Base-by-base conservation (phyloP, 2,329 filamentous ascomycete genomes). In the Sodiomyces alkalinus region DNA sequence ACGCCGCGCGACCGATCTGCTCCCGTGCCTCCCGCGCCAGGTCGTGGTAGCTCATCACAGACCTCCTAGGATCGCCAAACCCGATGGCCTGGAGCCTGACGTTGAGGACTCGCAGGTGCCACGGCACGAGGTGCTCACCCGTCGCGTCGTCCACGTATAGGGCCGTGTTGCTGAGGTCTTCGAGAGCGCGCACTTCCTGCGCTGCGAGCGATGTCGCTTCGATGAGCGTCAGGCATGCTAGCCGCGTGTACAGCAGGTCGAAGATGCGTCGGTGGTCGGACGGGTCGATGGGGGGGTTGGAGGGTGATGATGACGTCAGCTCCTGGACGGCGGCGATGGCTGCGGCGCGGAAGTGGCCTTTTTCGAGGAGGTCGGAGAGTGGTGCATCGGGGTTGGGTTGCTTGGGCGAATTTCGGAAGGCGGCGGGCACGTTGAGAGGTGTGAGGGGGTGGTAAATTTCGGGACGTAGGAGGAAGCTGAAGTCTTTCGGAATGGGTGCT, bases 21-120 rank as follows among this genome's bases (percentile, higher is more conserved):
- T 60, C 56, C 12, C 85, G 64, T 3, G 81, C 82, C 49, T 92
- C 83, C 7, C 80, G 56, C 0, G 77, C 85, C 3, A 96, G 64
- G 37, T 93, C 85, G 47, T 93, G 92, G 47, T 92, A 82, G 24
- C 80, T 80, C 64, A 90, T 87, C 32, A 98, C 76, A 4, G 81
- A 80, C 35, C 86, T 68, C 4, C 87, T 67, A 27, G 76, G 71
- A 51, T 98, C 90, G 4, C 77, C 77, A 38, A 90, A 92, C 1
- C 82, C 83, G 25, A 93, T 68, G 0, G 81, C 82, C 40, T 92
- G 82, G 13, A 96, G 63, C 2, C 86, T 69, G 7, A 94, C 79
- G 6, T 78, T 75, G 11, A 96, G 63, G 3, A 94, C 67, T 6
- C 90, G 72, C 29, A 98, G 63, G 22, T 78, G 68, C 86, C 90